Evolutionary conservation across 148 eudicot genomes (phyloP).

Genomic region (Cornus suecica): DNA sequence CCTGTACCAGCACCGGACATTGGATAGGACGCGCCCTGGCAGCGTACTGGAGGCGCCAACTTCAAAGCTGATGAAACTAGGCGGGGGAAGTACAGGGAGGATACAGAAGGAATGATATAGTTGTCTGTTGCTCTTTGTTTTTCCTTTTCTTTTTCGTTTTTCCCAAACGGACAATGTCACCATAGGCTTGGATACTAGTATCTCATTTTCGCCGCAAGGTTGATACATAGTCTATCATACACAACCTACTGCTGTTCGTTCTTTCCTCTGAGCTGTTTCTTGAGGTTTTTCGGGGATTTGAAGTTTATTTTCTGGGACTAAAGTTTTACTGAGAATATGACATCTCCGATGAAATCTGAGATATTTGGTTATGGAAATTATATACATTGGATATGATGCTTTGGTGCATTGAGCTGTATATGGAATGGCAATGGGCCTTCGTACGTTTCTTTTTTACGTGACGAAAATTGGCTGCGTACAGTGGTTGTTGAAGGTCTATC

Average conservation of each 20-base stretch:
- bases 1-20: slow-evolving; percentile 34
- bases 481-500: too few species aligned
- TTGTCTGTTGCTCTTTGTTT: not conserved
- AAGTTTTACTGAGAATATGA: not conserved
- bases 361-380: not conserved
- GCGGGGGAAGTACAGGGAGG: slow-evolving; percentile 11
- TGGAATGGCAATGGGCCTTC: too few species aligned
- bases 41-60: slow-evolving; percentile 20
- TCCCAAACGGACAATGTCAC: too few species aligned
- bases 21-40: slow-evolving; percentile 20
- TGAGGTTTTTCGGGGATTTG: not conserved
- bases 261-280: not conserved
- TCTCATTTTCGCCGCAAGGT: not conserved
- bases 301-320: not conserved
- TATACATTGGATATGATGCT: too few species aligned
- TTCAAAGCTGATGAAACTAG: slow-evolving; percentile 38
- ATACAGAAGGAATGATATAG: not conserved
- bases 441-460: too few species aligned
- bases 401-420: too few species aligned
- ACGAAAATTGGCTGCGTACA: too few species aligned
- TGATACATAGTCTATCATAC: too few species aligned
- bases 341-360: not conserved
- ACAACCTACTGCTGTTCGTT: not conserved
- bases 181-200: not conserved
- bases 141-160: too few species aligned